phyloP scores from a whole-genome alignment of 306 rosid genomes.

The Chamaecrista fasciculata region DNA sequence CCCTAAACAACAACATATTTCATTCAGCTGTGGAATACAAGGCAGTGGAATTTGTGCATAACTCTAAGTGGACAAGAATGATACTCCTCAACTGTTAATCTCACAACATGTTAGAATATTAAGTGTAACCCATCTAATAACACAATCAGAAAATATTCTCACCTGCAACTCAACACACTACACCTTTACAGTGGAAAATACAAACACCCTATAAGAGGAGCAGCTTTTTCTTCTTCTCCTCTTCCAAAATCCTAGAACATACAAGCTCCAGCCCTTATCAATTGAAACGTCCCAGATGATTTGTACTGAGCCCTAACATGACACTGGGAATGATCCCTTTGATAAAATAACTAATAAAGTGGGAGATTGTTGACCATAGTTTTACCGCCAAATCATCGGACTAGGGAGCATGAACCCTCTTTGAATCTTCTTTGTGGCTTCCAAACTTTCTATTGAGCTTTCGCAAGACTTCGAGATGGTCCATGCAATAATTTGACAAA shows the following conservation, averaged over 20 bases:
- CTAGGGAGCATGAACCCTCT: conserved; percentile 29
- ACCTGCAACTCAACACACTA: conserved; percentile 49
- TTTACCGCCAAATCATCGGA: conserved; percentile 34
- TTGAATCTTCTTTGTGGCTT: conserved; percentile 21
- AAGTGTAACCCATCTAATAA: conserved; percentile 33
- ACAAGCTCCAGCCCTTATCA: conserved; percentile 17
- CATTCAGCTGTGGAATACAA: conserved; percentile 26
- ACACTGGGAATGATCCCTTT: conserved; percentile 19
- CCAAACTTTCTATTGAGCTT: conserved; percentile 48
- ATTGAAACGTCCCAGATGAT: conserved; percentile 1
- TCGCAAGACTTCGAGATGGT: conserved; percentile 59
- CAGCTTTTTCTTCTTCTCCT: conserved; percentile 27
- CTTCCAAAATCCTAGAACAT: conserved; percentile 10
- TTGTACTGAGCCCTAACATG: conserved; percentile 23
- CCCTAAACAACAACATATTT: conserved; percentile 11
- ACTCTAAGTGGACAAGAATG: conserved; percentile 29
- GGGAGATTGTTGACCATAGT: conserved; percentile 26
- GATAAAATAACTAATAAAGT: not conserved
- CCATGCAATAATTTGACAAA: conserved; percentile 86
- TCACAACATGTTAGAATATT: conserved; percentile 42
- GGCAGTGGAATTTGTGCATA: conserved; percentile 24
- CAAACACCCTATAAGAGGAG: conserved; percentile 34
- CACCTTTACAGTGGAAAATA: conserved; percentile 59
- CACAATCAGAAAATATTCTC: conserved; percentile 39
- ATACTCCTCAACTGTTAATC: conserved; percentile 29